Base-by-base conservation (phyloP, 202 grass and related monocot species). In the Elaeis oleifera region DNA sequence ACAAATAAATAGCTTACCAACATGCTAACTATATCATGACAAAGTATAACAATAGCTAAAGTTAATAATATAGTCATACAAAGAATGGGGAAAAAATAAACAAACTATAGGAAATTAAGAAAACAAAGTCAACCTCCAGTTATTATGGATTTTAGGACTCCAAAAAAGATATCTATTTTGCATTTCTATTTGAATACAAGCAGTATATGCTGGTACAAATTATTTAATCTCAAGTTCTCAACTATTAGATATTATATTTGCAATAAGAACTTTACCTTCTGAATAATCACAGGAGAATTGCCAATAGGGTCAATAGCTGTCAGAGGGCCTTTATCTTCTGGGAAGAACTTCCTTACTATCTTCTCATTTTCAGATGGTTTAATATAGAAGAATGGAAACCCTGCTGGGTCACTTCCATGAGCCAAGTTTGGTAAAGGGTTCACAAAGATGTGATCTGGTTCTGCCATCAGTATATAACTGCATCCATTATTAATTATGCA, bases 401-500 rank as follows among this genome's bases (percentile, higher is more conserved):
- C 91, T 48, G 76, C 91, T 66, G 81, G 71, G 27, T 5, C 57
- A 14, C 87, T 78, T 79, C 80, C 71, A 65, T 65, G 70, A 48
- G 91, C 82, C 61, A 96, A 78, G 70, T 96, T 96, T 31, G 91
- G 91, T 59, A 96, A 89, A 53, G 91, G 91, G 39, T 89, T 96
- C 23, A 86, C 79, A 83, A 96, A 89, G 68, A 96, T 76, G 71
- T 96, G 91, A 67, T 96, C 91, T 53, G 91, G 91, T 65, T 96
- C 91, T 51, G 87, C 87, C 91, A 96, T 96, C 59, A 96, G 78
- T 24, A 96, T 88, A 81, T 96, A 96, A 18, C 91, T 96, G 79
- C 64, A 85, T 13, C 36, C 8, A 44, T 44, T 2, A 11, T 44
- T 44, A 44, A 13, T 44, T 44, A 44, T 13, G 7, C 36, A 44